These are phyloP conservation scores for Ophiostoma montium DNA, from an alignment of 2,329 filamentous ascomycete genomes.

Conservation along the genomic window DNA sequence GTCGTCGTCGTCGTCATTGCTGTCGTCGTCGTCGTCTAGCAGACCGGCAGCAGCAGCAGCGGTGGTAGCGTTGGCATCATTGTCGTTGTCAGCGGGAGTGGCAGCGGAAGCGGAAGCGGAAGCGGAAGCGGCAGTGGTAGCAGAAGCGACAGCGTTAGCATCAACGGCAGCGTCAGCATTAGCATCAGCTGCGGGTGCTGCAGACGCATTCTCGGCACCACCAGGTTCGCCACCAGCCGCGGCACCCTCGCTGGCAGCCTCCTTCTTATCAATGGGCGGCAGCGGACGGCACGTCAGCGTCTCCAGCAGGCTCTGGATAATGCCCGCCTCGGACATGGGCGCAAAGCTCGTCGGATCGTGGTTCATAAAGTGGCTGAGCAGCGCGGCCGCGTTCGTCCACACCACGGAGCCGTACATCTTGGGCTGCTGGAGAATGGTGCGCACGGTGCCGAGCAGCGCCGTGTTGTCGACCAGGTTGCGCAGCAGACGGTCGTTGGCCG, in stretches of 20 bases:
- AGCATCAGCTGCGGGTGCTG: no score
- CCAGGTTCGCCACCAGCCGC: neutral
- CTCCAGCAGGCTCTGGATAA: slow-evolving; percentile 76
- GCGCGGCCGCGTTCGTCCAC: slow-evolving; percentile 88
- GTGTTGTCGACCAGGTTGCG: slow-evolving; percentile 92
- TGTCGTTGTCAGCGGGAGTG: slow-evolving; percentile 4
- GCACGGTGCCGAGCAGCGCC: slow-evolving; percentile 63
- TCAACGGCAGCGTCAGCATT: neutral
- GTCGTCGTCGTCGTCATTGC: neutral
- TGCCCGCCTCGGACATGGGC: slow-evolving; percentile 83
- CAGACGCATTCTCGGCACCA: no score
- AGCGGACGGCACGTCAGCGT: slow-evolving; percentile 51
- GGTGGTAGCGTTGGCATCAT: no score
- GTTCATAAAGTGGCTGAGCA: slow-evolving; percentile 92
- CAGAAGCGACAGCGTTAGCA: neutral
- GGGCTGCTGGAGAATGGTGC: slow-evolving; percentile 68
- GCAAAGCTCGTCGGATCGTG: slow-evolving; percentile 97
- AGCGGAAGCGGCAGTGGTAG: neutral
- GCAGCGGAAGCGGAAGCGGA: neutral
- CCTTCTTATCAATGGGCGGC: slow-evolving; percentile 10
- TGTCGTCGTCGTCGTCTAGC: slow-evolving; percentile 13
- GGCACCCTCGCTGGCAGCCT: slow-evolving; percentile 2
- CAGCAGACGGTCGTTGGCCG: slow-evolving; percentile 70
- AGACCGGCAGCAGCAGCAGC: no score
- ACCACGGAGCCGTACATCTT: slow-evolving; percentile 77